A percentile compares a stretch with the other conserved stretches of the same genome.
Conservation (phyloP, 192 early-diverging fungal species). For the Gryganskiella cystojenkinii region DNA sequence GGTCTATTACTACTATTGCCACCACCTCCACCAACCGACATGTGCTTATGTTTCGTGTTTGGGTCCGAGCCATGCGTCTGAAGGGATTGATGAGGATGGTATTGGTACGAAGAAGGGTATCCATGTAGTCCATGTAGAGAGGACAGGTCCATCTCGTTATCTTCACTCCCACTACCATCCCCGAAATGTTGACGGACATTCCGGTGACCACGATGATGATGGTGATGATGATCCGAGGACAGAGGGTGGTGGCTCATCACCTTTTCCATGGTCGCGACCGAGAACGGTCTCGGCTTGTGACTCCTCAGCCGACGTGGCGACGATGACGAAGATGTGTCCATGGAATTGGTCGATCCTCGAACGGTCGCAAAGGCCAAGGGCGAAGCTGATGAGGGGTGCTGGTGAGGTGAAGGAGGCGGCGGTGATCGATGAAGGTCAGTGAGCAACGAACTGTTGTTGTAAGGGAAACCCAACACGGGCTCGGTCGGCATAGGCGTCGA, state of each 20-base stretch:
- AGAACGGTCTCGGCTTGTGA: slow-evolving; percentile 41
- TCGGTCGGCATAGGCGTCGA: neutral
- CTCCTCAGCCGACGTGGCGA: neutral
- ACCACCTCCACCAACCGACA: too few relatives aligned
- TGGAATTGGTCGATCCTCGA: neutral
- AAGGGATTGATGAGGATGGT: too few relatives aligned
- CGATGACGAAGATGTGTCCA: too few relatives aligned
- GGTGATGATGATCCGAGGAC: too few relatives aligned
- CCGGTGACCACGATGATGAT: too few relatives aligned
- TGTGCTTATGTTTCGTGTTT: too few relatives aligned
- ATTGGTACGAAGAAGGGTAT: too few relatives aligned
- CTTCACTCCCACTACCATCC: too few relatives aligned
- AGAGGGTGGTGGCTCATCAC: neutral
- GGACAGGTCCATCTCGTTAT: neutral
- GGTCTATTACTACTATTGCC: too few relatives aligned
- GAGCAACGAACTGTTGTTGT: slow-evolving; percentile 50
- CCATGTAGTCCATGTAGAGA: too few relatives aligned
- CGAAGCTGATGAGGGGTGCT: neutral
- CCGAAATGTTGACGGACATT: too few relatives aligned
- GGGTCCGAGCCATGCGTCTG: neutral
- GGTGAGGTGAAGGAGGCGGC: neutral
- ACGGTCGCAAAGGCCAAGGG: neutral
- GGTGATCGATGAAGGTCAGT: neutral
- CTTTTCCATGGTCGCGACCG: slow-evolving; percentile 51
- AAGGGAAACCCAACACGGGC: slow-evolving; percentile 33